phyloP scores from a whole-genome alignment of 192 early-diverging fungal species.

The Piromyces sp. region DNA sequence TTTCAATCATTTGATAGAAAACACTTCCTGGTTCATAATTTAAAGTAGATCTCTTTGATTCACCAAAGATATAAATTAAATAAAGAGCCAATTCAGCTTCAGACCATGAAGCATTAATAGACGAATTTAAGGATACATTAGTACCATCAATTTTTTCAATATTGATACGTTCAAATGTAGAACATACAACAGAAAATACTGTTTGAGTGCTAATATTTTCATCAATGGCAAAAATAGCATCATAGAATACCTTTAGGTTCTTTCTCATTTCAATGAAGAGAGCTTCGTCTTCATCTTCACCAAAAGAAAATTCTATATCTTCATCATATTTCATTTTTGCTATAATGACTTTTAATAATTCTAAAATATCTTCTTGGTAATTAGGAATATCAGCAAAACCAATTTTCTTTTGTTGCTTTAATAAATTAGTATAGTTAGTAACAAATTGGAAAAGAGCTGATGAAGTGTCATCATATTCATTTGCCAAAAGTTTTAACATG shows the following conservation, averaged over 20 bases:
- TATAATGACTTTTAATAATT: constrained; percentile 48
- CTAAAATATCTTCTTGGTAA: constrained; percentile 26
- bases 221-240: constrained; percentile 57
- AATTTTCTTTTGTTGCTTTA: constrained; percentile 30
- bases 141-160: constrained; percentile 21
- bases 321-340: constrained; percentile 83
- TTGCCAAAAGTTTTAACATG: constrained; percentile 57
- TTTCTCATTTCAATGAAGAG: constrained; percentile 51
- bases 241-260: constrained; percentile 49
- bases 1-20: constrained; percentile 36
- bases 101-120: constrained; percentile 26
- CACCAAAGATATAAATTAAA: constrained; percentile 52
- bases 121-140: neutral
- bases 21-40: constrained; percentile 2
- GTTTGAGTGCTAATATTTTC: constrained; percentile 32
- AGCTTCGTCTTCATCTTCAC: constrained; percentile 59
- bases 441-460: constrained; percentile 60
- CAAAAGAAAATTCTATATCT: constrained; percentile 55
- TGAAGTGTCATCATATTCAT: constrained; percentile 70
- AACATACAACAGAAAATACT: constrained; percentile 38
- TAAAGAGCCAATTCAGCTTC: constrained; percentile 61
- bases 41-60: constrained; percentile 16
- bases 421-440: constrained; percentile 42
- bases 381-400: constrained; percentile 10
- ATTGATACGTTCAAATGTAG: constrained; percentile 40